Conservation (phyloP, 768 basidiomycete genomes). For the Naganishia onofrii region DNA sequence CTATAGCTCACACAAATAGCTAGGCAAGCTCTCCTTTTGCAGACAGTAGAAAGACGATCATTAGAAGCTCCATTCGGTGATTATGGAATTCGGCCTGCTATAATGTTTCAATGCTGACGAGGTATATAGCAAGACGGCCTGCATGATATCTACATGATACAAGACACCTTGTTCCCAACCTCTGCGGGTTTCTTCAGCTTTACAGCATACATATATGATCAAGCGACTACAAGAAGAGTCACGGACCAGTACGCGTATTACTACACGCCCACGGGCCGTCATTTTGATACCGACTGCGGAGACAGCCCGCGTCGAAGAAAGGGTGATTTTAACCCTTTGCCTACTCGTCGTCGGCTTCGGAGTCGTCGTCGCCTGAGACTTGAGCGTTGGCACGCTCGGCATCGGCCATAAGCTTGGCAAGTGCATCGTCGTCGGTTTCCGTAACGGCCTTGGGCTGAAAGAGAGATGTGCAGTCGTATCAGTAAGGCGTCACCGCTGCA, state of each 20-base stretch:
- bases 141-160: constrained; percentile 1
- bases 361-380: constrained; percentile 90
- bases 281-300: constrained; percentile 3
- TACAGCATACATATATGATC: background rate
- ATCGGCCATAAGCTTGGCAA: constrained; percentile 94
- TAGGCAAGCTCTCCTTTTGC: background rate
- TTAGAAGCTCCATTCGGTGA: too few species aligned
- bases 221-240: background rate
- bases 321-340: background rate
- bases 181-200: background rate
- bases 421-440: constrained; percentile 94
- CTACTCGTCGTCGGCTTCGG: constrained; percentile 55
- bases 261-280: background rate
- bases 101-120: too few species aligned
- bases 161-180: constrained; percentile 5
- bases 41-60: background rate
- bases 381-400: constrained; percentile 91
- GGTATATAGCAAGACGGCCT: background rate
- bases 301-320: constrained; percentile 4
- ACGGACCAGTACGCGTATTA: background rate
- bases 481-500: background rate
- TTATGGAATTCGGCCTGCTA: too few species aligned
- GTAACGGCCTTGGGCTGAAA: constrained; percentile 93
- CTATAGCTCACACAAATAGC: too few species aligned
- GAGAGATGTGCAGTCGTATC: background rate